Conservation (phyloP, 2,329 filamentous ascomycete genomes). For the Ceratocystis variospora region DNA sequence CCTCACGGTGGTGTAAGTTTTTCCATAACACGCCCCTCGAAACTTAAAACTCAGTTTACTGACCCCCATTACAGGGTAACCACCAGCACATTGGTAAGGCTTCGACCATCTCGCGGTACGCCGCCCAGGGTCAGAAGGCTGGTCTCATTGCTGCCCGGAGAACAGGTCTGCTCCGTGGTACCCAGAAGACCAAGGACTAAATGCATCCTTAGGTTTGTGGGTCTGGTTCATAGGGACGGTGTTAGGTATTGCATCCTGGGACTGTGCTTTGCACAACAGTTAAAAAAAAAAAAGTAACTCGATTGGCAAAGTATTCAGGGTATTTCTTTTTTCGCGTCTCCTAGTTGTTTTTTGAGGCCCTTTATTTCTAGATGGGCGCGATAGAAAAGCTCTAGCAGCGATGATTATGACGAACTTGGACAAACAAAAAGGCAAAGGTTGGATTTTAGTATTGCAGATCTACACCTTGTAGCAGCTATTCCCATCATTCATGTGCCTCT, state of each 20-base stretch:
- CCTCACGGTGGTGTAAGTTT: constrained; percentile 74
- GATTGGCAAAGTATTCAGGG: constrained; percentile 29
- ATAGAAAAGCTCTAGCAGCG: constrained; percentile 18
- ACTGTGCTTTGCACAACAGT: constrained; percentile 36
- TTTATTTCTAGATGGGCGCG: constrained; percentile 15
- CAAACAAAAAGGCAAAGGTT: constrained; percentile 20
- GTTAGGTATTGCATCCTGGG: constrained; percentile 48
- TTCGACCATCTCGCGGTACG: constrained; percentile 97
- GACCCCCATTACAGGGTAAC: constrained; percentile 60
- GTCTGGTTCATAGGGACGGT: constrained; percentile 38
- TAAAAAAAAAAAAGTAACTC: constrained; percentile 31
- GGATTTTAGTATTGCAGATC: constrained; percentile 18
- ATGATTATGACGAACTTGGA: constrained; percentile 19
- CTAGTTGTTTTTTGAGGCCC: constrained; percentile 14
- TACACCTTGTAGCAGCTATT: constrained; percentile 13
- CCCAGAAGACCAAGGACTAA: constrained; percentile 99
- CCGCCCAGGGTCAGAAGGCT: constrained; percentile 96
- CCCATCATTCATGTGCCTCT: constrained; percentile 11
- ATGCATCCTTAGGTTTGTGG: constrained; percentile 22
- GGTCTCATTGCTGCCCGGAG: constrained; percentile 99
- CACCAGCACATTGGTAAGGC: constrained; percentile 99
- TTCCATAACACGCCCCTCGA: neutral
- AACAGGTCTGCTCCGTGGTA: constrained; percentile 99
- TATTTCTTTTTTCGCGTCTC: constrained; percentile 15
- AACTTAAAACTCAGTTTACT: constrained; percentile 24